Evolutionary conservation across 164 flowering plant species (phyloP).

Genomic region (Magnolia changhungtana): DNA sequence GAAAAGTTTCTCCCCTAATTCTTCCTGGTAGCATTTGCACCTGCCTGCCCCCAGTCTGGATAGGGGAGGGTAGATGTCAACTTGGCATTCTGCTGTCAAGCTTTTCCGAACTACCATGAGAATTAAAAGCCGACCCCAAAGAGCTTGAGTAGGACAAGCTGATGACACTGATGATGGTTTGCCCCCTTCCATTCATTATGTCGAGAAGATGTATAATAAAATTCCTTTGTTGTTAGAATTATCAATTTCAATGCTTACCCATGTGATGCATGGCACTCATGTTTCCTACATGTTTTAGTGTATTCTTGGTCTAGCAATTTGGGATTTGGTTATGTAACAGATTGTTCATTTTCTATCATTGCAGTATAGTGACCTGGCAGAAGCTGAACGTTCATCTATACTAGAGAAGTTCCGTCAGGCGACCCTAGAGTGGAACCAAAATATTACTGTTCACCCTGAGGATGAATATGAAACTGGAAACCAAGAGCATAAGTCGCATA

Average conservation of each 20-base stretch:
- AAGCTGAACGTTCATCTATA: conserved; percentile 48
- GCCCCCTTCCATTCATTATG: not conserved
- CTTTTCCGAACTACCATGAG: not conserved
- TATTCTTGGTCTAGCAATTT: not conserved
- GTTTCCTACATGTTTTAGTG: not conserved
- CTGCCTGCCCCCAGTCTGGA: not conserved
- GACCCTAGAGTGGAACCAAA: conserved; percentile 50
- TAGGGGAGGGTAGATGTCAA: not conserved
- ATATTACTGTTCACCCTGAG: conserved; percentile 24
- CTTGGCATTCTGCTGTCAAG: not conserved
- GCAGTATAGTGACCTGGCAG: conserved; percentile 87
- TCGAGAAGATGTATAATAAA: not conserved
- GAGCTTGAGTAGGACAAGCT: no score
- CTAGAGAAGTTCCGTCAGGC: conserved; percentile 63
- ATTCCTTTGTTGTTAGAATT: not conserved
- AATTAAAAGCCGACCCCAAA: no score
- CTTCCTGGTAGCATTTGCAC: not conserved
- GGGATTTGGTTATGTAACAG: not conserved
- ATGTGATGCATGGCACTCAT: not conserved
- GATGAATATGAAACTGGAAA: conserved; percentile 36
- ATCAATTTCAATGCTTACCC: not conserved
- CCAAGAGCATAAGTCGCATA: conserved; percentile 48
- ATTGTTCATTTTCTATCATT: conserved; percentile 1
- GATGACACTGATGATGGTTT: not conserved
- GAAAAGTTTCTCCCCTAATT: not conserved